Conservation (phyloP, 2,329 filamentous ascomycete species). For the Curvularia verruculosa region DNA sequence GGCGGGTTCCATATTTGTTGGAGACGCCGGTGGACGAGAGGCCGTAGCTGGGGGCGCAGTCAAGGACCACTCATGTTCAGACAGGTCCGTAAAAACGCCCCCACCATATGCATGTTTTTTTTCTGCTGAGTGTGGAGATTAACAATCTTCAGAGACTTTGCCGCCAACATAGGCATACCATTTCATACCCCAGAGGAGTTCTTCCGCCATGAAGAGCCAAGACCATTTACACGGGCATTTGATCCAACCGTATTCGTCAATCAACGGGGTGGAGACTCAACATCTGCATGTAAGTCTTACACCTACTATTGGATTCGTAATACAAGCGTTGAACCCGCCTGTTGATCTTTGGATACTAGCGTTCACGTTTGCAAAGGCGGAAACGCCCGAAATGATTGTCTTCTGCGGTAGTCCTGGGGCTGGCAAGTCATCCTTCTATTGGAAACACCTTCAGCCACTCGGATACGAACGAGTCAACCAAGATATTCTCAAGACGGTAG, state of each 20-base stretch:
- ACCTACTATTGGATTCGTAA: slow-evolving; percentile 21
- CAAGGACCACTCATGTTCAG: slow-evolving; percentile 65
- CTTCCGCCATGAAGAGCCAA: slow-evolving; percentile 72
- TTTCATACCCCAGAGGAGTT: slow-evolving; percentile 93
- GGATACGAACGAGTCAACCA: slow-evolving; percentile 89
- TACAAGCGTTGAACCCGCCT: slow-evolving; percentile 11
- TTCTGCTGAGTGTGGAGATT: slow-evolving; percentile 19
- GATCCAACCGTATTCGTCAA: slow-evolving; percentile 61
- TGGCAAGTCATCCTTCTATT: slow-evolving; percentile 92
- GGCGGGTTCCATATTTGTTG: slow-evolving; percentile 79
- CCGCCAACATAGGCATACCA: slow-evolving; percentile 77
- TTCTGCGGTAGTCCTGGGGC: slow-evolving; percentile 89
- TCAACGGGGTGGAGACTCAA: slow-evolving; percentile 32
- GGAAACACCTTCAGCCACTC: slow-evolving; percentile 74
- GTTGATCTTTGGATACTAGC: slow-evolving; percentile 34
- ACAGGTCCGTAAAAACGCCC: slow-evolving; percentile 55
- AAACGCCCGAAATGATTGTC: slow-evolving; percentile 75
- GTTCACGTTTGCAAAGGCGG: slow-evolving; percentile 62
- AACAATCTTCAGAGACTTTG: slow-evolving; percentile 66
- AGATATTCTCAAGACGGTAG: slow-evolving; percentile 77
- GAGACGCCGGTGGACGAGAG: slow-evolving; percentile 72
- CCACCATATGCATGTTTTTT: slow-evolving; percentile 14
- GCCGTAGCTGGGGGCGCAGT: slow-evolving; percentile 50
- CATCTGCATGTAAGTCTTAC: slow-evolving; percentile 42
- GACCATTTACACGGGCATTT: slow-evolving; percentile 72